A percentile compares a stretch with the other conserved stretches of the same genome.
phyloP scores from a whole-genome alignment of 306 rosid species.

The Mimosa pudica region DNA sequence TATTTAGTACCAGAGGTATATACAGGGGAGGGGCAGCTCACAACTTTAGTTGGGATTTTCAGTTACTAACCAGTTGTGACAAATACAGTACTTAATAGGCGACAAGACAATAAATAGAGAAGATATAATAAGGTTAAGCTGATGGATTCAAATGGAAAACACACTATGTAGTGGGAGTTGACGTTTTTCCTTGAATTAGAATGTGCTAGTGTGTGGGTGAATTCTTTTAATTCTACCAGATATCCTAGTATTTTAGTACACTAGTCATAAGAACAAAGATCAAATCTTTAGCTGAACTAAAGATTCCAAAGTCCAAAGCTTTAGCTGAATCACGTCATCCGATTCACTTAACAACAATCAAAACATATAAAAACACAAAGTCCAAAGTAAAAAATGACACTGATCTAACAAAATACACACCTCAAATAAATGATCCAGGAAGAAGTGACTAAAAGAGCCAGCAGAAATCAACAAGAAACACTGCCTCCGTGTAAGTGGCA shows the following conservation, averaged over 20 bases:
- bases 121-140: no score
- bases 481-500: conserved; percentile 66
- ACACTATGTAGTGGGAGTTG: no score
- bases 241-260: no score
- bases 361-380: background rate
- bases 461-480: conserved; percentile 76
- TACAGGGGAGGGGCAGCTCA: background rate
- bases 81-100: background rate
- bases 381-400: background rate
- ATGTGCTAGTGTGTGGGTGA: no score
- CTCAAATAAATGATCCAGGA: conserved; percentile 88
- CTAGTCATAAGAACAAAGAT: no score
- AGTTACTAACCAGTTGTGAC: background rate
- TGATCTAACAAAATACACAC: conserved; percentile 35
- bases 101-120: background rate
- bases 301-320: no score
- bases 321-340: background rate
- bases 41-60: background rate
- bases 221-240: no score
- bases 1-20: no score
- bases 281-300: no score
- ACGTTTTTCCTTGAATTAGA: no score
- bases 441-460: conserved; percentile 86
- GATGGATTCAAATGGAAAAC: no score
- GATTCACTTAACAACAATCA: conserved; percentile 6